These are phyloP conservation scores for Colletotrichum somersetense DNA, from an alignment of 2,329 filamentous ascomycete genomes.

Conservation along the genomic window DNA sequence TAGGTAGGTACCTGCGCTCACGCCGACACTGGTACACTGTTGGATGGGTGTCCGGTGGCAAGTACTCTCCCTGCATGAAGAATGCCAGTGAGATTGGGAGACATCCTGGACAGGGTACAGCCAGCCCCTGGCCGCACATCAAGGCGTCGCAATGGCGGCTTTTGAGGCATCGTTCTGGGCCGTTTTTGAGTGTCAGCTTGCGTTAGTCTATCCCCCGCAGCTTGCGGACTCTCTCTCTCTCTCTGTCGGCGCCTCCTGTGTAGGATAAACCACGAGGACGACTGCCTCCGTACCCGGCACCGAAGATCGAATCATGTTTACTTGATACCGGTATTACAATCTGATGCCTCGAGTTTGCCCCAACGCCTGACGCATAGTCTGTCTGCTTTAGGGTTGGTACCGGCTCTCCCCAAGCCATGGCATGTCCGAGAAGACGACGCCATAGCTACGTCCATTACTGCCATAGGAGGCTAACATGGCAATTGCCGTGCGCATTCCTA, in stretches of 20 bases:
- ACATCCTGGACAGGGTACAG: neutral
- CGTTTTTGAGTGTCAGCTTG: conserved; percentile 35
- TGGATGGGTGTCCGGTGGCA: neutral
- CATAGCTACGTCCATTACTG: neutral
- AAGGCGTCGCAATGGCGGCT: neutral
- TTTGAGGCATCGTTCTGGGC: conserved; percentile 25
- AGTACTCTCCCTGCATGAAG: neutral
- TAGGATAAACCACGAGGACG: neutral
- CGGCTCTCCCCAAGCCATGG: neutral
- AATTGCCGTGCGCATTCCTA: conserved; percentile 10
- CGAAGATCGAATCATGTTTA: neutral
- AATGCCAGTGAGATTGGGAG: neutral
- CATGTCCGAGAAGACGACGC: conserved; percentile 10
- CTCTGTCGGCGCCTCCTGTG: neutral
- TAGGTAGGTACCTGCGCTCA: neutral
- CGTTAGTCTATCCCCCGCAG: conserved; percentile 2
- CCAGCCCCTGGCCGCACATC: neutral
- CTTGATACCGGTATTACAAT: too few relatives aligned
- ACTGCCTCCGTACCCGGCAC: conserved; percentile 5
- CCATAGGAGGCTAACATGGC: neutral
- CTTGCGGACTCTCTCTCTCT: neutral
- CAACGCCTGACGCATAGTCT: neutral
- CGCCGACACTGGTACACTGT: neutral
- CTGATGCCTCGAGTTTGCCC: neutral
- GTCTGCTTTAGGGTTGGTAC: neutral